These are phyloP conservation scores for Codiaeum variegatum DNA, from an alignment of 441 rosid species.

Conservation along the genomic window DNA sequence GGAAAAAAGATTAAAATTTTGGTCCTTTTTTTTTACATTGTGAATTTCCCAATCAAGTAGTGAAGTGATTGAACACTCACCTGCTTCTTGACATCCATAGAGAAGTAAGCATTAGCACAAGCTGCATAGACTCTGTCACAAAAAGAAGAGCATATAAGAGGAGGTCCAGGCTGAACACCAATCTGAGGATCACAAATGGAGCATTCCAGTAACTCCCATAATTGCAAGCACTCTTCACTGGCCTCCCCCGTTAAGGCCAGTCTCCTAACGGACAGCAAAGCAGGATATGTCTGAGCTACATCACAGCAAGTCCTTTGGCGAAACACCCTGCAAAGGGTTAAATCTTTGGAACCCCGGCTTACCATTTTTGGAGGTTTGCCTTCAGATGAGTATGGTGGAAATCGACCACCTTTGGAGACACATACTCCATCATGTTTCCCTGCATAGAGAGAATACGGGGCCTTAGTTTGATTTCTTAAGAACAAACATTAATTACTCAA, in stretches of 20 bases:
- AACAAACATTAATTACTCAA: background rate
- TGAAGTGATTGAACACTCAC: slow-evolving; percentile 25
- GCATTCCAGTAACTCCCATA: slow-evolving; percentile 80
- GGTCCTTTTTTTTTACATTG: no score
- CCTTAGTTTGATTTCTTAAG: background rate
- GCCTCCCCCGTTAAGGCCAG: slow-evolving; percentile 73
- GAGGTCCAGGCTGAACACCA: slow-evolving; percentile 71
- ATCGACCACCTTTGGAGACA: slow-evolving; percentile 63
- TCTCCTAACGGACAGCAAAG: slow-evolving; percentile 57
- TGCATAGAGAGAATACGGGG: slow-evolving; percentile 22
- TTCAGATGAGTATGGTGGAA: slow-evolving; percentile 51
- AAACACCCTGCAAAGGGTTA: slow-evolving; percentile 68
- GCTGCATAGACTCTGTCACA: slow-evolving; percentile 70
- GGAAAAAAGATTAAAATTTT: background rate
- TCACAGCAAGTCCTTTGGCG: slow-evolving; percentile 69
- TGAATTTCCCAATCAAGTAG: background rate
- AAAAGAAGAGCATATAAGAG: slow-evolving; percentile 56
- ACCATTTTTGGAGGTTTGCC: slow-evolving; percentile 60
- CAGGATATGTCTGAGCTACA: slow-evolving; percentile 64
- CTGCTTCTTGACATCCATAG: slow-evolving; percentile 52
- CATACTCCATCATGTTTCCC: slow-evolving; percentile 44
- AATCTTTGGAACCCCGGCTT: slow-evolving; percentile 54
- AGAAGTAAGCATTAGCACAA: slow-evolving; percentile 72
- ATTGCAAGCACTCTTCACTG: slow-evolving; percentile 51
- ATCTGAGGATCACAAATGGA: slow-evolving; percentile 69